Percentiles rank a stretch among this genome's conserved stretches.
Conservation (phyloP, 2,329 filamentous ascomycete genomes). For the Graphiopsis chlorocephala region DNA sequence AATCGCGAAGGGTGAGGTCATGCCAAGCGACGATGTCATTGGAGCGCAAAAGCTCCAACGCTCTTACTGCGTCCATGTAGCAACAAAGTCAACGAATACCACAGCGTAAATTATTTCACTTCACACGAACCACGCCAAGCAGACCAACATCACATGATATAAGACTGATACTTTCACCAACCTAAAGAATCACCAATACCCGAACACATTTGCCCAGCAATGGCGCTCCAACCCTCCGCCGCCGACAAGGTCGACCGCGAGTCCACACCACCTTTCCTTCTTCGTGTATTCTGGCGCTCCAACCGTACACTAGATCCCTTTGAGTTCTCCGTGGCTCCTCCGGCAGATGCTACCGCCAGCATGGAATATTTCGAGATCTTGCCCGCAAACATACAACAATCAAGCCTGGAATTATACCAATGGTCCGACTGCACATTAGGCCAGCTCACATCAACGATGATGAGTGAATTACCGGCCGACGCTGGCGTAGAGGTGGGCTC, state of each 20-base stretch:
- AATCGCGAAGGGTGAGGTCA: slow-evolving; percentile 14
- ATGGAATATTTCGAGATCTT: slow-evolving; percentile 51
- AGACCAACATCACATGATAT: background rate
- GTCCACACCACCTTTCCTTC: slow-evolving; percentile 73
- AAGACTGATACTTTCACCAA: background rate
- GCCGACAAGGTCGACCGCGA: slow-evolving; percentile 60
- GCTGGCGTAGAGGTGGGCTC: slow-evolving; percentile 75
- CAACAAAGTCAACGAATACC: background rate
- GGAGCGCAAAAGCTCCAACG: slow-evolving; percentile 17
- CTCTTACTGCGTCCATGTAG: background rate
- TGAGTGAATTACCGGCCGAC: slow-evolving; percentile 63
- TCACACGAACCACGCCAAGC: background rate
- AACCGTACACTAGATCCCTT: slow-evolving; percentile 72
- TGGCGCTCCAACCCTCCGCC: slow-evolving; percentile 36
- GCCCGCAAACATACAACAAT: slow-evolving; percentile 47
- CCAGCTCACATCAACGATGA: slow-evolving; percentile 77
- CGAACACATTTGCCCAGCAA: slow-evolving; percentile 13
- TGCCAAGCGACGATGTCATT: slow-evolving; percentile 15
- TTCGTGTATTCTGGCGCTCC: slow-evolving; percentile 79
- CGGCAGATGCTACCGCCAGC: slow-evolving; percentile 32
- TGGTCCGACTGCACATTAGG: slow-evolving; percentile 77
- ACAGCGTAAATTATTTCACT: background rate
- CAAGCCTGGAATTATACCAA: slow-evolving; percentile 72
- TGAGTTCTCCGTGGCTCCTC: slow-evolving; percentile 60
- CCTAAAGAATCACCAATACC: background rate